A percentile compares a stretch with the other conserved stretches of the same genome.
These are phyloP conservation scores for Trichophyton schoenleinii DNA, from an alignment of 2,329 filamentous ascomycete species.

Conservation along the genomic window DNA sequence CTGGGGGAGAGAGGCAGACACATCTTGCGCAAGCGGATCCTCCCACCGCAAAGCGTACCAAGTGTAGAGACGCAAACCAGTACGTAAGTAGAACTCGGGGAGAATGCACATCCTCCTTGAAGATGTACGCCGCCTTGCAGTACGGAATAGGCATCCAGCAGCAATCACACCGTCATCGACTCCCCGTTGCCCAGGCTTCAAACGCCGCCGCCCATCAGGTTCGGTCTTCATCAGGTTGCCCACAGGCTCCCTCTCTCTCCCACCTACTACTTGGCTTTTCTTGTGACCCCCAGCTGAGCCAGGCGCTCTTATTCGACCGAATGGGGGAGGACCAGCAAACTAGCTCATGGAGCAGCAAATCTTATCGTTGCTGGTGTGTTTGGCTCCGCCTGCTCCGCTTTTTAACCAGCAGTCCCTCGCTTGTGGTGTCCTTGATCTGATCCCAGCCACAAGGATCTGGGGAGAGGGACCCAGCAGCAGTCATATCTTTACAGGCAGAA, in stretches of 20 bases:
- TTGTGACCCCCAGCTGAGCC: background rate
- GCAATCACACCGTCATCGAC: background rate
- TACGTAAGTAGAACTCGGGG: background rate
- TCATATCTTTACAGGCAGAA: too few species aligned
- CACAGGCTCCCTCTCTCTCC: background rate
- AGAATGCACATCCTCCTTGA: background rate
- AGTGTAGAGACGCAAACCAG: background rate
- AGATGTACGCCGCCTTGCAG: background rate
- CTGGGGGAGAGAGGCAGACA: background rate
- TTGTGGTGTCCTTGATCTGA: background rate
- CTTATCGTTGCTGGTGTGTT: background rate
- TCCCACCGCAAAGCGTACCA: background rate
- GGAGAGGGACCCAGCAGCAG: background rate
- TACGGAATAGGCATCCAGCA: background rate
- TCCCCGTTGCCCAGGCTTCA: background rate
- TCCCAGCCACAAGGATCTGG: slow-evolving; percentile 1
- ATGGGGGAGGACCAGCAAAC: background rate
- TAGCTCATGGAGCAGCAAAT: slow-evolving; percentile 1
- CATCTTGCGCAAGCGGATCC: background rate
- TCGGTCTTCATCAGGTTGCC: background rate
- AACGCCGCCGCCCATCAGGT: background rate
- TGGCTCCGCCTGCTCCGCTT: background rate
- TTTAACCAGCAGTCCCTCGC: background rate
- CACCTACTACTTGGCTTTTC: background rate
- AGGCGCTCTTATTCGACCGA: background rate